Evolutionary conservation across 345 rosid genomes (phyloP), one percentile per base, ranked within the genome.

Genomic region (Brassica cretica): DNA sequence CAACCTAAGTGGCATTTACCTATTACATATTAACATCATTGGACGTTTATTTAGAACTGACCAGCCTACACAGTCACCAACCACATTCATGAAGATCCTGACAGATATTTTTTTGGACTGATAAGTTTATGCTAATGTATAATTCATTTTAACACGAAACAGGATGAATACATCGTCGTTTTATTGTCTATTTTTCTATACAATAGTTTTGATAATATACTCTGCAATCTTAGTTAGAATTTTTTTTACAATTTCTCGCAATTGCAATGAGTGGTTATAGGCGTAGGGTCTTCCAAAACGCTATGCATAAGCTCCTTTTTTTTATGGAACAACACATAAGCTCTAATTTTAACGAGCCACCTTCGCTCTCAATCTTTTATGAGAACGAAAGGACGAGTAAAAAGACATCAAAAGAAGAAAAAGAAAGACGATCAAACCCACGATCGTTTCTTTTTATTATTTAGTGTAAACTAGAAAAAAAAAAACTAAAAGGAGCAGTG

Each of bases 331-430:
- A 27, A 27, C 30, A 27, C 30, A 41, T 8, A 63, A 11, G 41
- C 51, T 53, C 30, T 63, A 46, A 44, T 5, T 24, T 58, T 41
- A 55, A 27, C 24, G 67, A 39, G 55, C 29, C 14, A 62, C 18
- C 19, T 63, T 33, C 39, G 49, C 55, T 33, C 8, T 39, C 71
- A 37, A 18, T 56, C 67, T 65, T 65, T 19, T 1, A 24, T 46
- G 82, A 78, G 67, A 78, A 62, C 46, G 77, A 78, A 46, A 78
- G 69, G 70, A 78, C 77, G 64, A 67, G 15, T 24, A 25, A 60
- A 51, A 78, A 72, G 62, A 53, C 67, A 60, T 25, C 55, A 56
- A 72, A 64, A 66, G 64, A 24, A 77, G 67, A 41, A 72, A 55
- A 64, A 66, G 64, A 24, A 77, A 78, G 73, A 66, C 77, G 58